Evolutionary conservation across 768 basidiomycete genomes (phyloP).

Genomic region (Tylopilus plumbeoviolaceoides): DNA sequence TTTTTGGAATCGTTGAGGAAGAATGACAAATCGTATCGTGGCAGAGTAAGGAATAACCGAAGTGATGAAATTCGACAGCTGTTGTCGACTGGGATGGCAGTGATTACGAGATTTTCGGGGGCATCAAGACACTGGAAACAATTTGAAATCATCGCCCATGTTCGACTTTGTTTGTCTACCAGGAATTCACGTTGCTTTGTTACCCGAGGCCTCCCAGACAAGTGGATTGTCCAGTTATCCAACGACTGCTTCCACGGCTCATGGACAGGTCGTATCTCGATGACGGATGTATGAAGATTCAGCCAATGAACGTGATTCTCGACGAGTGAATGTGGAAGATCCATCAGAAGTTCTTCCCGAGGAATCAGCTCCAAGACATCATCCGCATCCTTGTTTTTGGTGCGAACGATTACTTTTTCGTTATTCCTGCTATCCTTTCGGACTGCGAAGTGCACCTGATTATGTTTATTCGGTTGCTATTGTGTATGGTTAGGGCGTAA

Average conservation of each 20-base stretch:
- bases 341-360: not conserved
- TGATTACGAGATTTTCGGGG: not conserved
- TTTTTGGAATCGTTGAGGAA: not conserved
- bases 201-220: not conserved
- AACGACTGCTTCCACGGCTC: not conserved
- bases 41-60: not conserved
- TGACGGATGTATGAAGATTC: not conserved
- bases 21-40: not conserved
- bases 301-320: not conserved
- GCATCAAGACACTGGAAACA: not conserved
- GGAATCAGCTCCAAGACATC: conserved; percentile 6
- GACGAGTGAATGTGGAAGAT: not conserved
- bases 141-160: not conserved
- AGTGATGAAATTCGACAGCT: not conserved
- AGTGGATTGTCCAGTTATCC: not conserved
- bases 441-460: conserved; percentile 23
- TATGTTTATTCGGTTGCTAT: too few species aligned
- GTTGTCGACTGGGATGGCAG: not conserved
- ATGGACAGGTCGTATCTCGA: not conserved
- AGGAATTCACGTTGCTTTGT: not conserved
- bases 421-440: too few species aligned
- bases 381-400: not conserved
- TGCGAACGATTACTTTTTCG: not conserved
- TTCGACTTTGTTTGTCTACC: not conserved
- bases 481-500: too few species aligned